These are phyloP conservation scores for Penicillium sp. DNA, from an alignment of 2,329 filamentous ascomycete genomes.

Conservation along the genomic window DNA sequence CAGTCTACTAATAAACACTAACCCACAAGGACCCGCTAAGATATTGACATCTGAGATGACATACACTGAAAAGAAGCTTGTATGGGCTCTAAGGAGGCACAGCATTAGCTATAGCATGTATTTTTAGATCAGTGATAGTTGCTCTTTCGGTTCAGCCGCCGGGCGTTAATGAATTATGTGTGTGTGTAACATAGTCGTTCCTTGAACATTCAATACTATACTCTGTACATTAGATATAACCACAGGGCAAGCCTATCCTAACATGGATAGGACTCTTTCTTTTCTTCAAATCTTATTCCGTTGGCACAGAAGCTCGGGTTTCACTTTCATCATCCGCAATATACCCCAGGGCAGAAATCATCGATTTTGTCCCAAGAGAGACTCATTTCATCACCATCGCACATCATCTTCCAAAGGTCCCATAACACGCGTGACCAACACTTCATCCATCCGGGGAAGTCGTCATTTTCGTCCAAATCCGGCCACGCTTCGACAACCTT, in stretches of 20 bases:
- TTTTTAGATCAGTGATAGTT: slow-evolving; percentile 27
- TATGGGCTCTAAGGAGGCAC: slow-evolving; percentile 16
- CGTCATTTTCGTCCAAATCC: neutral
- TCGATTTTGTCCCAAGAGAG: neutral
- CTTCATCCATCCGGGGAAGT: neutral
- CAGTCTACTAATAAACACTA: neutral
- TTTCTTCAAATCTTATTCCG: too few species aligned
- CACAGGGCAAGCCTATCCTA: too few species aligned
- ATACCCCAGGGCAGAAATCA: neutral
- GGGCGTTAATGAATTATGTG: slow-evolving; percentile 33
- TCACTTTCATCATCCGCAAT: neutral
- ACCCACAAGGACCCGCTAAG: too few species aligned
- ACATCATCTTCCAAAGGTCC: neutral
- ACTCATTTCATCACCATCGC: neutral
- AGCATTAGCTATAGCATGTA: slow-evolving; percentile 3
- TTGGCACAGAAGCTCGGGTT: neutral
- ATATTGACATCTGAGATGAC: slow-evolving; percentile 4
- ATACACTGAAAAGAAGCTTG: slow-evolving; percentile 8
- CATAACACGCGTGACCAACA: neutral
- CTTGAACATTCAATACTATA: too few species aligned
- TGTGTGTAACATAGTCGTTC: too few species aligned
- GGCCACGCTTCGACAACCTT: neutral
- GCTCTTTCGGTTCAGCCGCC: slow-evolving; percentile 31
- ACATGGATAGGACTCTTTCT: too few species aligned
- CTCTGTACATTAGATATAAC: too few species aligned